Evolutionary conservation across 371 early-diverging fungal genomes (phyloP).

Genomic region (Rhizopus delemar): DNA sequence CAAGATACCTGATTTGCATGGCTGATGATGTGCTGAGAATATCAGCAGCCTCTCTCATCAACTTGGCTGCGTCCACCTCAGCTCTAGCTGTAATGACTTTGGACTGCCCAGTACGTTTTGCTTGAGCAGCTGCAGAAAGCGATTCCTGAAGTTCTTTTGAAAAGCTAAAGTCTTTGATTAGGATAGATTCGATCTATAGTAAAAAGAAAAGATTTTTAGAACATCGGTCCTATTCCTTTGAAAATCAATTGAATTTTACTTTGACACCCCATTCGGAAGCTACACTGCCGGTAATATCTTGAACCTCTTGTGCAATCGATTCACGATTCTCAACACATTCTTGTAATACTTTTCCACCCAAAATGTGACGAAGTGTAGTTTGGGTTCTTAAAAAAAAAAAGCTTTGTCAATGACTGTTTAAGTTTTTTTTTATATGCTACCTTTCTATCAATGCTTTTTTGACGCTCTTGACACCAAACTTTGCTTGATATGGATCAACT

Average conservation of each 20-base stretch:
- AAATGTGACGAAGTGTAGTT: conserved; percentile 73
- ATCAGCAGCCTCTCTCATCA: conserved; percentile 91
- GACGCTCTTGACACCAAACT: conserved; percentile 76
- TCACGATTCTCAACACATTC: conserved; percentile 89
- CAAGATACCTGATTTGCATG: conserved; percentile 88
- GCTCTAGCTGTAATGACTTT: conserved; percentile 90
- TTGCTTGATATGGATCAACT: conserved; percentile 80
- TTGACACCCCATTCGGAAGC: conserved; percentile 81
- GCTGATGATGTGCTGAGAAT: conserved; percentile 72
- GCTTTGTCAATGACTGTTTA: conserved; percentile 52
- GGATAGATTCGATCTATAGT: conserved; percentile 65
- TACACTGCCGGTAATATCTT: conserved; percentile 67
- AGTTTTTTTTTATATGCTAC: conserved; percentile 12
- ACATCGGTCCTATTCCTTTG: too few species aligned
- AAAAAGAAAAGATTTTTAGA: too few species aligned
- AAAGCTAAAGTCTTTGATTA: conserved; percentile 88
- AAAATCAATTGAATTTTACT: conserved; percentile 27
- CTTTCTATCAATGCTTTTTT: conserved; percentile 76
- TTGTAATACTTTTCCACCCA: conserved; percentile 66
- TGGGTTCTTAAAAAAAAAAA: conserved; percentile 52
- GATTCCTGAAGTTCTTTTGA: conserved; percentile 79
- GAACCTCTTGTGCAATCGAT: conserved; percentile 79
- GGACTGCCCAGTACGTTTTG: conserved; percentile 83
- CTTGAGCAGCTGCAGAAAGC: conserved; percentile 87
- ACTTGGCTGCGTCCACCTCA: conserved; percentile 88